Evolutionary conservation across 306 rosid genomes (phyloP), one percentile per base, ranked within the genome.

Genomic region (Cercis canadensis): DNA sequence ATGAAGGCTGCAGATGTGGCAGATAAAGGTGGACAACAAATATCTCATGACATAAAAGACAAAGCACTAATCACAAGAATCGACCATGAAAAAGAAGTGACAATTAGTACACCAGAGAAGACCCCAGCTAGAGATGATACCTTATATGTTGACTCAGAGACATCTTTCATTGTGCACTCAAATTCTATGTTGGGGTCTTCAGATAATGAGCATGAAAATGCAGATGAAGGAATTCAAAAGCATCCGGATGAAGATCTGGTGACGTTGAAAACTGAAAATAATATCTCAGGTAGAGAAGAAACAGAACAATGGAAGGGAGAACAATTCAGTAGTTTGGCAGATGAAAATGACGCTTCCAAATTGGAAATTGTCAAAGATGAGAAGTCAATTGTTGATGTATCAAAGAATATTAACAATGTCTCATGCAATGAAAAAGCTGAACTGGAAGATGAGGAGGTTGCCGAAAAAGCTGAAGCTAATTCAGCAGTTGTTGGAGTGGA

Each of bases 161-260:
- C 6, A 16, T 45, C 70, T 60, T 33, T 17, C 8, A 44, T 13
- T 40, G 61, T 44, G 11, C 54, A 70, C 45, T 29, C 62, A 1
- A 24, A 31, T 43, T 17, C 39, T 14, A 7, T 13, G 18, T n/a
- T 67, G 46, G 65, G 24, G 61, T 68, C 79, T 21, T 29, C 8
- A 44, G 76, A 46, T 56, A 49, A 40, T 7, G 75, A 34, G 69
- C 50, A 65, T 17, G 62, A 49, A 7, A 21, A 6, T 32, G 57
- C 54, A 52, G 46, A 33, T 52, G 75, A 37, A 67, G 71, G 65
- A 67, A 45, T n/a, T 41, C 70, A 43, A 73, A 54, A 60, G 64
- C 71, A 52, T 11, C 39, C 21, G 11, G 72, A 67, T 17, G 49
- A 32, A 33, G 77, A 62, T 52, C 54, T 34, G 32, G 62, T 14